Percentiles rank a stretch among this genome's conserved stretches.
These are phyloP conservation scores for Pedinophyceae sp. DNA, from an alignment of 139 green algal genomes.

Conservation along the genomic window DNA sequence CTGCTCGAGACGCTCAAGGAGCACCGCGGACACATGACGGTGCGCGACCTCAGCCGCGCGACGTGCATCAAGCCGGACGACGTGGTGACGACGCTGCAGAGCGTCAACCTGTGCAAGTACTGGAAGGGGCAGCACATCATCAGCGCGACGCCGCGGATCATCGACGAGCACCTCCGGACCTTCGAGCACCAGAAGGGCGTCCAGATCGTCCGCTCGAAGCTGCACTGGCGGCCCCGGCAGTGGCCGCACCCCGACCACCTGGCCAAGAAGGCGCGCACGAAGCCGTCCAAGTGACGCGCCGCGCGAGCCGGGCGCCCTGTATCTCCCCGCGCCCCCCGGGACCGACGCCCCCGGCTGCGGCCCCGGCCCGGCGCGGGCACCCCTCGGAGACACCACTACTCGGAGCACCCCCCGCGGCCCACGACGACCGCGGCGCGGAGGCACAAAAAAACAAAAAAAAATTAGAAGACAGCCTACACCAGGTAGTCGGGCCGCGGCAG, in stretches of 20 bases:
- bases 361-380: too few relatives aligned
- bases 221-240: neutral
- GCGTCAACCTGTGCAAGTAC: conserved; percentile 80
- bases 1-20: conserved; percentile 56
- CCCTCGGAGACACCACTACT: too few relatives aligned
- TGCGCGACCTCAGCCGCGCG: conserved; percentile 67
- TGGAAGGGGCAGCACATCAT: conserved; percentile 75
- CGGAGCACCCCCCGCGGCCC: too few relatives aligned
- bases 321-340: too few relatives aligned
- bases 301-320: too few relatives aligned
- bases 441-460: too few relatives aligned
- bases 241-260: neutral
- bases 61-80: conserved; percentile 95
- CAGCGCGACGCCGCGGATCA: conserved; percentile 32
- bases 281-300: too few relatives aligned
- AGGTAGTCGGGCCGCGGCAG: too few relatives aligned
- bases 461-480: too few relatives aligned
- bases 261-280: neutral
- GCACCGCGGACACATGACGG: conserved; percentile 14
- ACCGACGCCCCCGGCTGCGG: too few relatives aligned
- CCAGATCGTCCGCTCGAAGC: neutral
- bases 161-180: conserved; percentile 18
- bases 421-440: too few relatives aligned
- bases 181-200: neutral
- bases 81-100: conserved; percentile 81